phyloP scores from a whole-genome alignment of 169 alveolate species.

The Cyclospora cayetanensis region DNA sequence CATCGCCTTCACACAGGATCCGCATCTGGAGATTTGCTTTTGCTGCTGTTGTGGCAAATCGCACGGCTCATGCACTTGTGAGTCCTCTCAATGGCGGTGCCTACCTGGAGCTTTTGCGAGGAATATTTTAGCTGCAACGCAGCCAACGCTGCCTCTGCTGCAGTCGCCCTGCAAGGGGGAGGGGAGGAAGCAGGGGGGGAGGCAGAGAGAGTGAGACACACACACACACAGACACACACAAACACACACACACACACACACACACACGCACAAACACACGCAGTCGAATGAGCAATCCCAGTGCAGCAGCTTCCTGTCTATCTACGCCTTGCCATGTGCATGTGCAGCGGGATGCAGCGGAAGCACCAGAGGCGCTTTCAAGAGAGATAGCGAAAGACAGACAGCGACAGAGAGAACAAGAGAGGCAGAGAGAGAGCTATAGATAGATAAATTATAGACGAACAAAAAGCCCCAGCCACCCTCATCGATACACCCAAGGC shows the following conservation, averaged over 20 bases:
- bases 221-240: too few species aligned
- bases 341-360: too few species aligned
- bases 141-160: background rate
- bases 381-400: background rate
- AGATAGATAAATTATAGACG: background rate
- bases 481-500: background rate
- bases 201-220: background rate
- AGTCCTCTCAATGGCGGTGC: background rate
- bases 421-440: background rate
- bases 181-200: background rate
- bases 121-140: background rate
- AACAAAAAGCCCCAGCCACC: too few species aligned
- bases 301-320: too few species aligned
- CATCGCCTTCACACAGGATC: background rate
- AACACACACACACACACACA: too few species aligned
- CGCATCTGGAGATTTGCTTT: background rate
- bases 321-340: too few species aligned
- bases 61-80: background rate
- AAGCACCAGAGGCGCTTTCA: too few species aligned
- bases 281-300: too few species aligned
- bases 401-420: background rate
- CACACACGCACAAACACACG: too few species aligned
- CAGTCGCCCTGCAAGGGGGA: conserved; percentile 3
- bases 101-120: background rate
- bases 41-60: background rate